Base-by-base conservation (phyloP, 352 stramenopile genomes). In the Phytophthora lateralis region DNA sequence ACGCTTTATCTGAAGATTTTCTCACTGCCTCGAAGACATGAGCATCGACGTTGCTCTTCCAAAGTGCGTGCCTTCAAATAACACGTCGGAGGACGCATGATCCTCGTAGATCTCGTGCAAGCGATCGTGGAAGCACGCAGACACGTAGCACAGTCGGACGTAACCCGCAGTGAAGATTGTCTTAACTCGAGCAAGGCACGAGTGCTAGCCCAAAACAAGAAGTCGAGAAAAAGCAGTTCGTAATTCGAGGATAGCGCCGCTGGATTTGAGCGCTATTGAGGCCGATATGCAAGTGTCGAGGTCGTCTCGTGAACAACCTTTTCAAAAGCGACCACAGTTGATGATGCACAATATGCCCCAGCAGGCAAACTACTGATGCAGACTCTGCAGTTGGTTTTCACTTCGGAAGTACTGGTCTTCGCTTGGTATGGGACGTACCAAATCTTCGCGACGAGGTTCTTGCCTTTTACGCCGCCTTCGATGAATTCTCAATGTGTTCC, bases 41-140 rank as follows among this genome's bases (percentile, higher is more conserved):
- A 70, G 45, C 29, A 77, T 66, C 6, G 68, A 80, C 45, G 58
- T 55, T 58, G 11, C 35, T 79, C 11, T 73, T 67, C 39, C 71
- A 76, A 34, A 69, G 63, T 5, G 37, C 63, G 9, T 75, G 66
- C 37, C 52, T 79, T 7, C 66, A 71, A 51, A 44, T 37, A 10
- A 58, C 58, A 17, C 51, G 30, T 73, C 2, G 39, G 58, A 21
- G 39, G 35, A 11, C 20, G 73, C 18, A 66, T 71, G 24, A 43
- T n/a, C n/a, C n/a, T n/a, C n/a, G n/a, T n/a, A n/a, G n/a, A n/a
- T n/a, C n/a, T n/a, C 6, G 24, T 55, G 6, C 64, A 69, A 20
- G 60, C 48, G 12, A 49, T 69, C 8, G 27, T 71, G 27, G 69
- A 77, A 47, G 53, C 60, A 24, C 51, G 60, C 12, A 52, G 62